phyloP scores from a whole-genome alignment of 495 filamentous ascomycete genomes.

The Viridothelium virens region DNA sequence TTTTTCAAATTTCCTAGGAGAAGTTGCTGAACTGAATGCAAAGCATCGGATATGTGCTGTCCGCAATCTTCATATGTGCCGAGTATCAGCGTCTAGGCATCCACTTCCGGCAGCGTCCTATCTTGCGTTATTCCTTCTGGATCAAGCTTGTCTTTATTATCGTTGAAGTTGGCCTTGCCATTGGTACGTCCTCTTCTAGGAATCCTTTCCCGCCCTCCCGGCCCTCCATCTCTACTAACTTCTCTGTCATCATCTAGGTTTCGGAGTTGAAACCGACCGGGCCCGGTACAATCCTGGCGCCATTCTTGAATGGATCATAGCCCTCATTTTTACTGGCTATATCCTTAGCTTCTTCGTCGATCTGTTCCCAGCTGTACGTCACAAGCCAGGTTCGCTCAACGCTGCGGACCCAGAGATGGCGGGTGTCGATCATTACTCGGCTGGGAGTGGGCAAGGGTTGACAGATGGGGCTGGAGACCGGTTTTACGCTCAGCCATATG shows the following conservation, averaged over 20 bases:
- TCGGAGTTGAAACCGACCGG: constrained; percentile 37
- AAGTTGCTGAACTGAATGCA: not conserved
- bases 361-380: constrained; percentile 68
- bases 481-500: constrained; percentile 12
- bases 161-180: constrained; percentile 65
- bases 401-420: constrained; percentile 21
- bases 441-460: constrained; percentile 15
- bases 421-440: constrained; percentile 14
- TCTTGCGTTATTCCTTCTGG: constrained; percentile 70
- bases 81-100: constrained; percentile 81
- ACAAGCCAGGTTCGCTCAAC: constrained; percentile 39
- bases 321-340: constrained; percentile 74
- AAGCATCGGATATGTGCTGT: constrained; percentile 60
- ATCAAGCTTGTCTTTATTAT: constrained; percentile 76
- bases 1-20: not conserved
- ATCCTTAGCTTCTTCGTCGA: constrained; percentile 84
- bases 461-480: constrained; percentile 18
- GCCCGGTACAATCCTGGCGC: constrained; percentile 39
- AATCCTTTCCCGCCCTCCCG: too few species aligned
- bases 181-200: constrained; percentile 35
- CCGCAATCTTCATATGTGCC: constrained; percentile 74
- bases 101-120: constrained; percentile 61
- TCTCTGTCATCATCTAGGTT: constrained; percentile 26
- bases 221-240: not conserved
- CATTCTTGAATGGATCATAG: constrained; percentile 69